A percentile compares a stretch with the other conserved stretches of the same genome.
phyloP scores from a whole-genome alignment of 2,329 filamentous ascomycete genomes.

The Xylaria polymorpha region DNA sequence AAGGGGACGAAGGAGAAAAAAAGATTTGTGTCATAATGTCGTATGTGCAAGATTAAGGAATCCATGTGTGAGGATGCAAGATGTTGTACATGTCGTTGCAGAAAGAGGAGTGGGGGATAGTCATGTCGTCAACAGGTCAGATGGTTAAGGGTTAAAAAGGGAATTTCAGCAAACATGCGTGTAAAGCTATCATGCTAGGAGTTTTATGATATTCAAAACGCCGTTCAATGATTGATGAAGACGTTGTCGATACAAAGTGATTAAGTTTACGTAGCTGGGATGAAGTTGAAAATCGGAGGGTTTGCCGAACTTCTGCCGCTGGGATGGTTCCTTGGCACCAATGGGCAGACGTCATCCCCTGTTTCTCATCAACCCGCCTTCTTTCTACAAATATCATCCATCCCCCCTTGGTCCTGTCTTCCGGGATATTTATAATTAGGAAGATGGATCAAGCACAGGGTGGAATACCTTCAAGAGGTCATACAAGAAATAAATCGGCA shows the following conservation, averaged over 20 bases:
- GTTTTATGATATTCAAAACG: background rate
- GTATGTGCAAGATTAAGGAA: constrained; percentile 25
- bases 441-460: constrained; percentile 43
- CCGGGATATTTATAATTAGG: background rate
- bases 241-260: background rate
- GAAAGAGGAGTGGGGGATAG: background rate
- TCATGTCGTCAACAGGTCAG: background rate
- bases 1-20: background rate
- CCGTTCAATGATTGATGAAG: background rate
- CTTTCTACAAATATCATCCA: background rate
- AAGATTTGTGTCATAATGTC: constrained; percentile 19
- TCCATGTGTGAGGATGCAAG: constrained; percentile 13
- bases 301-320: constrained; percentile 37
- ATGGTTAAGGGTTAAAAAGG: background rate
- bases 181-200: background rate
- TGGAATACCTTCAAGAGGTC: constrained; percentile 38
- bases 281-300: constrained; percentile 26
- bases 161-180: background rate
- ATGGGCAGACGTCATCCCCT: constrained; percentile 31
- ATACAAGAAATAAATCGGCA: constrained; percentile 48
- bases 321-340: constrained; percentile 15
- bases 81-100: background rate
- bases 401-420: background rate
- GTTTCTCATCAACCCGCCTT: background rate
- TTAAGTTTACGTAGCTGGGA: background rate